Evolutionary conservation across 495 filamentous ascomycete genomes (phyloP).

Genomic region (Ascodesmis nigricans): DNA sequence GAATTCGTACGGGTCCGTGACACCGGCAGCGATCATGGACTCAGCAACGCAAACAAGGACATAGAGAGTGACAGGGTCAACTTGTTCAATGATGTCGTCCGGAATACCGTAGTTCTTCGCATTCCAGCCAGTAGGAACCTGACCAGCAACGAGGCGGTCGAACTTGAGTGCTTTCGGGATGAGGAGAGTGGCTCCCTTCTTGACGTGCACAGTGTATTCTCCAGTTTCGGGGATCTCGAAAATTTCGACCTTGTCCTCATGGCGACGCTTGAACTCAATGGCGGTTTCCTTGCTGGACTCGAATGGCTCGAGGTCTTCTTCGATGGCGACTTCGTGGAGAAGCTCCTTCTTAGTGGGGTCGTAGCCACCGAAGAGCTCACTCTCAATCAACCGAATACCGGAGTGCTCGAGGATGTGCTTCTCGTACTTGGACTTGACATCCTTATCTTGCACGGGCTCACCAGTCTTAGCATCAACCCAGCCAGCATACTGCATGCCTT

Average conservation of each 20-base stretch:
- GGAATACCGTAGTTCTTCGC: slow-evolving; percentile 86
- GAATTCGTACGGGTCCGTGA: slow-evolving; percentile 99
- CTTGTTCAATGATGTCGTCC: slow-evolving; percentile 92
- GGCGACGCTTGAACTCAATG: slow-evolving; percentile 88
- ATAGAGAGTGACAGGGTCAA: slow-evolving; percentile 87
- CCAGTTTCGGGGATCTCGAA: slow-evolving; percentile 89
- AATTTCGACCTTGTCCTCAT: slow-evolving; percentile 91
- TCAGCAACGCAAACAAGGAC: slow-evolving; percentile 87
- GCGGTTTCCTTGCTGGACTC: slow-evolving; percentile 93
- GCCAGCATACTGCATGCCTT: slow-evolving; percentile 86
- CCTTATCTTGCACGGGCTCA: slow-evolving; percentile 94
- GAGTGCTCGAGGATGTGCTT: slow-evolving; percentile 89
- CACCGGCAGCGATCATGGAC: slow-evolving; percentile 71
- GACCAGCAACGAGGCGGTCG: slow-evolving; percentile 88
- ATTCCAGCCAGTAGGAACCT: slow-evolving; percentile 93
- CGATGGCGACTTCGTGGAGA: slow-evolving; percentile 87
- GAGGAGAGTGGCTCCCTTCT: slow-evolving; percentile 79
- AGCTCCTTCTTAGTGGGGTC: slow-evolving; percentile 97
- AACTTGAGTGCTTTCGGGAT: slow-evolving; percentile 94
- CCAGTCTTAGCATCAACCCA: slow-evolving; percentile 92
- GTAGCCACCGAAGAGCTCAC: slow-evolving; percentile 90
- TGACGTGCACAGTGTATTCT: slow-evolving; percentile 80
- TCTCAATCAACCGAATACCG: slow-evolving; percentile 93
- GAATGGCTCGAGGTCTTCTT: slow-evolving; percentile 92
- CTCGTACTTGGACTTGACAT: slow-evolving; percentile 90